phyloP scores from a whole-genome alignment of 176 grass and related monocot species.

The Saccharum officinarum region DNA sequence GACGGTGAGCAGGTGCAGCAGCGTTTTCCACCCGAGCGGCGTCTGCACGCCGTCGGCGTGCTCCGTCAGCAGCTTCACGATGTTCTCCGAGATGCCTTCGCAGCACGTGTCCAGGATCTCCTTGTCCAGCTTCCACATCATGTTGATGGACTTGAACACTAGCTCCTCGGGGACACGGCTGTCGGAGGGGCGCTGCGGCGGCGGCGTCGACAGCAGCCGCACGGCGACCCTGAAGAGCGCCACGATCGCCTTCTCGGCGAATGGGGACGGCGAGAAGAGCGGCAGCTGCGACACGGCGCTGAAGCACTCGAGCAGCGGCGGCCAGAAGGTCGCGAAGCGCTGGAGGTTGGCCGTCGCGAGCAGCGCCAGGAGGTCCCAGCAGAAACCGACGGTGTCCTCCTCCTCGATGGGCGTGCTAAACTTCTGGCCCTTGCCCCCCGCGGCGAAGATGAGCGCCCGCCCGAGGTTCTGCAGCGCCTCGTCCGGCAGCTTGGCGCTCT shows the following conservation, averaged over 20 bases:
- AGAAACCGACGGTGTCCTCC: constrained; percentile 80
- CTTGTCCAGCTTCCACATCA: constrained; percentile 93
- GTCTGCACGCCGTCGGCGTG: constrained; percentile 59
- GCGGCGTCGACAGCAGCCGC: constrained; percentile 40
- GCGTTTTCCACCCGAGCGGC: constrained; percentile 71
- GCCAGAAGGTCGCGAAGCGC: constrained; percentile 74
- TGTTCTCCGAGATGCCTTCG: constrained; percentile 59
- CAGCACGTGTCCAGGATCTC: constrained; percentile 85
- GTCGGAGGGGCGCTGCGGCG: constrained; percentile 18
- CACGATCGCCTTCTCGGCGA: constrained; percentile 83
- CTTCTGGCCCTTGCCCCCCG: constrained; percentile 83
- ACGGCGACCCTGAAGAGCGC: constrained; percentile 73
- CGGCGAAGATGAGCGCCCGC: constrained; percentile 72
- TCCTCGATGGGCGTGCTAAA: constrained; percentile 93
- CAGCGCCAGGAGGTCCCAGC: constrained; percentile 72
- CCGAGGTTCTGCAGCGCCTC: constrained; percentile 84
- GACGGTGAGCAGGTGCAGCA: constrained; percentile 70
- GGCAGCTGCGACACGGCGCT: constrained; percentile 66
- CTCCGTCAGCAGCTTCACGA: constrained; percentile 54
- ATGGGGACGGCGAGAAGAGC: constrained; percentile 78
- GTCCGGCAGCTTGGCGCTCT: constrained; percentile 73
- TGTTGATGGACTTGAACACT: constrained; percentile 79
- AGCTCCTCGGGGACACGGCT: constrained; percentile 58
- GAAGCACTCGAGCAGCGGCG: constrained; percentile 76
- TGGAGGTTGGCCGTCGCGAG: constrained; percentile 52